These are phyloP conservation scores for Gossypium schwendimanii DNA, from an alignment of 441 rosid genomes.

Conservation along the genomic window DNA sequence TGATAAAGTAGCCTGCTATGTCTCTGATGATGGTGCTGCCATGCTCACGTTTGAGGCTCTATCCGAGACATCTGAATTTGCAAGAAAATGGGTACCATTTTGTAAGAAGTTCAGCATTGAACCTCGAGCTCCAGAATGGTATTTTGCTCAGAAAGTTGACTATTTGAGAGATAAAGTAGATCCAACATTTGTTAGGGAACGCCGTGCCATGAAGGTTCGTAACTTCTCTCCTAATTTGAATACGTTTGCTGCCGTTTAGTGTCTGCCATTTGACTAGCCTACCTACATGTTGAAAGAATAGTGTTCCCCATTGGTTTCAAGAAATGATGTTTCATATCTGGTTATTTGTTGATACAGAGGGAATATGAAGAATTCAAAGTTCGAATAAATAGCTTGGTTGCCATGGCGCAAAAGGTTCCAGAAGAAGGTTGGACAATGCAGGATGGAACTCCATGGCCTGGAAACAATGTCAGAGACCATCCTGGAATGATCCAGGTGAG, in stretches of 20 bases:
- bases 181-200: conserved; percentile 71
- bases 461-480: conserved; percentile 84
- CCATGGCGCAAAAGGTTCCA: conserved; percentile 87
- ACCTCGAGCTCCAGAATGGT: conserved; percentile 98
- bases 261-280: background rate
- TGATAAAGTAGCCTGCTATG: conserved; percentile 87
- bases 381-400: conserved; percentile 72
- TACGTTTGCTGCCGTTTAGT: background rate
- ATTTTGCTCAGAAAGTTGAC: conserved; percentile 77
- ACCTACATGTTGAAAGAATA: background rate
- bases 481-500: conserved; percentile 99
- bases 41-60: conserved; percentile 98
- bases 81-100: conserved; percentile 95
- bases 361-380: conserved; percentile 91
- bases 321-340: background rate
- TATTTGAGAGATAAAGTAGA: conserved; percentile 76
- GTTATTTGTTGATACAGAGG: conserved; percentile 49
- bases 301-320: conserved; percentile 4
- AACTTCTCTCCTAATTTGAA: conserved; percentile 3
- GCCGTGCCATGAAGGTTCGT: conserved; percentile 86
- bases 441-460: conserved; percentile 98
- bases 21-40: conserved; percentile 97
- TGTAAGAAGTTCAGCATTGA: conserved; percentile 77
- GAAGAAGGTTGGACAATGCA: conserved; percentile 99
- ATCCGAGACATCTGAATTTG: conserved; percentile 92